Percentiles rank a stretch among this genome's conserved stretches.
These are phyloP conservation scores for Pulicaria dysenterica DNA, from an alignment of 129 eudicot species.

Conservation along the genomic window DNA sequence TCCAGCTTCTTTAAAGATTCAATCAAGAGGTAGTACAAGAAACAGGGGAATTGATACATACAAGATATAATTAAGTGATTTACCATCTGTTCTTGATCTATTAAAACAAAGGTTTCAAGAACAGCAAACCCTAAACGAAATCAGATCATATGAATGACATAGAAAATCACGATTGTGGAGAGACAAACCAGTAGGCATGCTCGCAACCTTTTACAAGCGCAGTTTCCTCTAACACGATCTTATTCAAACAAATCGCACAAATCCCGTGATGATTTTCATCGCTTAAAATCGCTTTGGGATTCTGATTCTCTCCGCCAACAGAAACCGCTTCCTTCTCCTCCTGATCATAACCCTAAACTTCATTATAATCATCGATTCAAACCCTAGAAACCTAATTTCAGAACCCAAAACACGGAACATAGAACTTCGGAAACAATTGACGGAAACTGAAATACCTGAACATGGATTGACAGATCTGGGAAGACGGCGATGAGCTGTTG, in stretches of 20 bases:
- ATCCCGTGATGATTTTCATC: constrained; percentile 56
- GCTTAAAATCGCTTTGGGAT: constrained; percentile 10
- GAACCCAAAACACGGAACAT: not conserved
- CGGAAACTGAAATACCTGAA: constrained; percentile 27
- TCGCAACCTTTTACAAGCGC: constrained; percentile 99
- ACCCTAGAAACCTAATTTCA: not conserved
- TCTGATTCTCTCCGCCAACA: constrained; percentile 16
- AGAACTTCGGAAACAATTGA: not conserved
- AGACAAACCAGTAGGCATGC: constrained; percentile 97
- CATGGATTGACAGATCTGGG: constrained; percentile 49
- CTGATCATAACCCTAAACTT: constrained; percentile 27
- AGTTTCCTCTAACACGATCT: constrained; percentile 77
- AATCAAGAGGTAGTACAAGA: too few species aligned
- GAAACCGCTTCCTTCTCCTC: constrained; percentile 35
- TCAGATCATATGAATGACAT: not conserved
- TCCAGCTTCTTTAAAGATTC: too few species aligned
- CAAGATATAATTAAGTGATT: too few species aligned
- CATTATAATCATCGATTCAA: not conserved
- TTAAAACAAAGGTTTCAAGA: not conserved
- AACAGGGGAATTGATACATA: too few species aligned
- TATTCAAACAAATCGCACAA: constrained; percentile 91
- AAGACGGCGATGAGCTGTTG: constrained; percentile 37
- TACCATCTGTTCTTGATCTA: not conserved
- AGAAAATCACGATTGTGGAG: constrained; percentile 5
- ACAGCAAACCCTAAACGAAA: constrained; percentile 6